Evolutionary conservation across 345 rosid genomes (phyloP), one percentile per base, ranked within the genome.

Genomic region (Heritiera fomes): DNA sequence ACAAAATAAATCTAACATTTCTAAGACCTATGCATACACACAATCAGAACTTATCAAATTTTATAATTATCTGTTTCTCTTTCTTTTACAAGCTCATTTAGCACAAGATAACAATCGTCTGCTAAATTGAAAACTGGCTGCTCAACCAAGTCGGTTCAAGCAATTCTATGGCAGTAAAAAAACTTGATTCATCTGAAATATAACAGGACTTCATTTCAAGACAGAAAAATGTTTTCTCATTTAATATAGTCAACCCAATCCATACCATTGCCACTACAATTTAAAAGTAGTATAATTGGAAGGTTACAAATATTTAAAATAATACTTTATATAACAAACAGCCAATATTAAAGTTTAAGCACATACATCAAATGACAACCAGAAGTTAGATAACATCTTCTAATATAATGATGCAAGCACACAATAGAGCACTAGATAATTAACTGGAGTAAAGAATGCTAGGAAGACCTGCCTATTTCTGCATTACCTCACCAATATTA

Each of bases 401-500:
- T 45, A 46, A 46, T 23, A 46, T 58, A 77, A 30, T 43, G 46
- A 45, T 53, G 46, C 34, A 47, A 58, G 45, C 50, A 34, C 23
- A 20, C 9, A 68, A 5, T 10, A 45, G 43, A 45, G 2, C 9
- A 68, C 14, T 10, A 45, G 43, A 45, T 6, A 68, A 45, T 8
- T 67, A 18, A 62, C 40, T 6, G 11, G 40, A 62, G 11, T 28
- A 28, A 62, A 23, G 5, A 9, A 32, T 28, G 10, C 15, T 34
- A 23, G 7, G 30, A 23, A 6, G 32, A 67, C 12, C 45, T 41
- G 18, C 7, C 30, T 7, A 45, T 53, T 34, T 38, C 34, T 62
- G 6, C 9, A 66, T 75, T 85, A 94, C 98, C 93, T 91, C 99
- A 79, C 85, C 87, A 20, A 80, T 84, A 75, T 84, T 76, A 69